Evolutionary conservation across 805 yeast genomes (phyloP).

Genomic region (Zygosaccharomyces pseudorouxii): DNA sequence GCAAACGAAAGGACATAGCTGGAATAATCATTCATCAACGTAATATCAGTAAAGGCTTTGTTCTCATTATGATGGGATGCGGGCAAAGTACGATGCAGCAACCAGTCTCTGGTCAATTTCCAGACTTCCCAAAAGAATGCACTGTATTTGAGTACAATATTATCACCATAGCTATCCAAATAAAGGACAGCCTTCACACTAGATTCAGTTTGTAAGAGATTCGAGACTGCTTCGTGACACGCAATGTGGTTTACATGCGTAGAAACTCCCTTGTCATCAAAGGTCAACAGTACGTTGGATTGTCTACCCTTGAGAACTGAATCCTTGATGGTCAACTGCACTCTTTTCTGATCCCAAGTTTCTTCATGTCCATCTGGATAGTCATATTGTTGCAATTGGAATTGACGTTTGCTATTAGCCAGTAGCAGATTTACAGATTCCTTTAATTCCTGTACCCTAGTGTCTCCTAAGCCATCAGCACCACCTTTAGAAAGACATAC

Average conservation of each 20-base stretch:
- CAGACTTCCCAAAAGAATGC: slow-evolving; percentile 18
- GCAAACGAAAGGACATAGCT: slow-evolving; percentile 41
- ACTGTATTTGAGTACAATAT: slow-evolving; percentile 25
- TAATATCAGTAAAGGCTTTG: slow-evolving; percentile 26
- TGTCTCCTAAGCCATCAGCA: slow-evolving; percentile 64
- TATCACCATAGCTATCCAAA: slow-evolving; percentile 16
- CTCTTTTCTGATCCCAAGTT: slow-evolving; percentile 52
- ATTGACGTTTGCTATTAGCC: slow-evolving; percentile 10
- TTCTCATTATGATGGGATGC: neutral
- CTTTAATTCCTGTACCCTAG: slow-evolving; percentile 56
- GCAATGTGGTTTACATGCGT: slow-evolving; percentile 83
- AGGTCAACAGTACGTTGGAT: slow-evolving; percentile 50
- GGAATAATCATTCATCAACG: slow-evolving; percentile 35
- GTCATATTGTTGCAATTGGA: slow-evolving; percentile 29
- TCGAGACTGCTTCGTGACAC: slow-evolving; percentile 47
- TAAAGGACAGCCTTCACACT: slow-evolving; percentile 6
- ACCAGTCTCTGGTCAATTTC: slow-evolving; percentile 3
- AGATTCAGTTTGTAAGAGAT: slow-evolving; percentile 7
- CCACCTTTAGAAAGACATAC: slow-evolving; percentile 77
- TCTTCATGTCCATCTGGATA: slow-evolving; percentile 65
- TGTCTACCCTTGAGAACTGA: slow-evolving; percentile 1
- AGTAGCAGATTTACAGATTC: slow-evolving; percentile 24
- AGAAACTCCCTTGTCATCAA: slow-evolving; percentile 80
- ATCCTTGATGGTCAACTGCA: slow-evolving; percentile 10
- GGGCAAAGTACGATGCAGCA: neutral